Evolutionary conservation across 2,329 filamentous ascomycete genomes (phyloP).

Genomic region (Fusarium hainanense): DNA sequence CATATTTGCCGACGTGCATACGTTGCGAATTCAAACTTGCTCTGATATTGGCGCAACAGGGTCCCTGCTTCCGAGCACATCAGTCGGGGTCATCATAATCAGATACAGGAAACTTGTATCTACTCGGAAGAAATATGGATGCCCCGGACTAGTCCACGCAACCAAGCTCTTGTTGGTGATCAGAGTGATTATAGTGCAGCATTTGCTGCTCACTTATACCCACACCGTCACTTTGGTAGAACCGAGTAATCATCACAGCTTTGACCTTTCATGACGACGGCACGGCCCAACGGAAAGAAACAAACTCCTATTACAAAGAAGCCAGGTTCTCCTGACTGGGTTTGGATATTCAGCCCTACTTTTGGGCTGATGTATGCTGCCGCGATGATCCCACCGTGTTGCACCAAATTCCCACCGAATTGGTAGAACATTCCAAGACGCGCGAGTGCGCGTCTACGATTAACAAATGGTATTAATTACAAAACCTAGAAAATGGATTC

Average conservation of each 20-base stretch:
- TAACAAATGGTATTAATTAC: slow-evolving; percentile 32
- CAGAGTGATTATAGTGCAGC: slow-evolving; percentile 32
- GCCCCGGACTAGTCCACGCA: slow-evolving; percentile 21
- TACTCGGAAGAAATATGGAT: slow-evolving; percentile 8
- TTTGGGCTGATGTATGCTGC: background rate
- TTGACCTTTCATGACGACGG: slow-evolving; percentile 11
- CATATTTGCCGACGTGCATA: slow-evolving; percentile 21
- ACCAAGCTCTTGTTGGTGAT: slow-evolving; percentile 42
- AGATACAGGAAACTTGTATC: slow-evolving; percentile 32
- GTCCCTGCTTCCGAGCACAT: slow-evolving; percentile 12
- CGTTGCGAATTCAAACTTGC: slow-evolving; percentile 2
- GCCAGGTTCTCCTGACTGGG: slow-evolving; percentile 20
- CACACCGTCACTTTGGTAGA: slow-evolving; percentile 36
- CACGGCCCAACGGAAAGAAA: slow-evolving; percentile 17
- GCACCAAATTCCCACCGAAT: slow-evolving; percentile 1
- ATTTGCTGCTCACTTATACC: slow-evolving; percentile 24
- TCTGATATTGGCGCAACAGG: slow-evolving; percentile 22
- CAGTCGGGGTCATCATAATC: slow-evolving; percentile 16
- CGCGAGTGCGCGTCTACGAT: slow-evolving; percentile 24
- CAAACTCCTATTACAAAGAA: slow-evolving; percentile 1
- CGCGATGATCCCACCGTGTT: slow-evolving; percentile 6
- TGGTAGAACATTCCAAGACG: slow-evolving; percentile 1
- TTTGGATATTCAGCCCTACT: background rate
- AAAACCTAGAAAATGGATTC: slow-evolving; percentile 20
- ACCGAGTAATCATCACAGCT: slow-evolving; percentile 22